Conservation (phyloP, 768 basidiomycete genomes). For the Russula olivacea region DNA sequence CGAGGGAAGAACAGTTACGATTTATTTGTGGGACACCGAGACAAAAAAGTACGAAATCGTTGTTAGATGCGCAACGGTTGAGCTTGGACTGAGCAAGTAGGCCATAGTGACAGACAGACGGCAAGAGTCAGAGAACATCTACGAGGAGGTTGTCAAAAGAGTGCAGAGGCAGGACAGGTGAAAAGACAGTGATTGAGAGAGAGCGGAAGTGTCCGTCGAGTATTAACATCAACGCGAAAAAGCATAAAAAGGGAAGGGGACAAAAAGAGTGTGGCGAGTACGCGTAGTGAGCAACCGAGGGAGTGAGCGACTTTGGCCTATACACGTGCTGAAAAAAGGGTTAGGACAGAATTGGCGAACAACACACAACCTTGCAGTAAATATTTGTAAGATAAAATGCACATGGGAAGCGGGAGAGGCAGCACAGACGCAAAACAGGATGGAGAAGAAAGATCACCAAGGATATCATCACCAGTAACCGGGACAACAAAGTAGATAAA, state of each 20-base stretch:
- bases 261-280: constrained; percentile 1
- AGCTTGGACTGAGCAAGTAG: neutral
- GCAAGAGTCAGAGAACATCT: neutral
- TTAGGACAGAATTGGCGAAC: neutral
- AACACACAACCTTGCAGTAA: constrained; percentile 20
- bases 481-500: constrained; percentile 2
- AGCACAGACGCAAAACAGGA: neutral
- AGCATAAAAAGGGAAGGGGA: neutral
- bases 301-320: neutral
- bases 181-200: constrained; percentile 8
- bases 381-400: constrained; percentile 25
- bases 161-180: neutral
- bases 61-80: constrained; percentile 13
- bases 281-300: neutral
- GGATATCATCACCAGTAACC: constrained; percentile 17
- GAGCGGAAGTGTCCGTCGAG: constrained; percentile 15
- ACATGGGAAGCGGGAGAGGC: constrained; percentile 3
- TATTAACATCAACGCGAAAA: neutral
- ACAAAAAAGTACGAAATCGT: constrained; percentile 11
- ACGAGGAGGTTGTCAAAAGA: neutral
- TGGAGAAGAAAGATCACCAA: constrained; percentile 7
- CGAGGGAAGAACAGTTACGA: neutral
- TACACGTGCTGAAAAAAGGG: neutral
- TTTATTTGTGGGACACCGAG: neutral
- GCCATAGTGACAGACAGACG: constrained; percentile 7